Evolutionary conservation across 2,329 filamentous ascomycete species (phyloP), one percentile per base, ranked within the genome.

Genomic region (Aspergillus carbonarius): DNA sequence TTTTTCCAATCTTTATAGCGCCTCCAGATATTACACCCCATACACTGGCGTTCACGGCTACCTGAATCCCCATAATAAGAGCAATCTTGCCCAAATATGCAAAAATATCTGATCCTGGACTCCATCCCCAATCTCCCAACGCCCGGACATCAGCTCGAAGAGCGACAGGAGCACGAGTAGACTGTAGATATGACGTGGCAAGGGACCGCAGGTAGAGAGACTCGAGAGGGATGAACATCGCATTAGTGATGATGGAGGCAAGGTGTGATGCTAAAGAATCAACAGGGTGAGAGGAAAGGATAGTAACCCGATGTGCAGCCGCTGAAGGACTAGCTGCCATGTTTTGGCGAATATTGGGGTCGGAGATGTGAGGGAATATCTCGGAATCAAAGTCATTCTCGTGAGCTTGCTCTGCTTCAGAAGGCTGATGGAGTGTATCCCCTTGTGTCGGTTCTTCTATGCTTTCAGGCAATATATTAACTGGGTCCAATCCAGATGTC

Each of bases 181-280:
- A 67, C 8, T 71, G 66, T 12, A 78, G 62, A 58, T 73, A 78
- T 6, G 73, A 72, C 18, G 65, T 59, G 8, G 76, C 74, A 18
- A 79, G 66, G 25, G 74, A 75, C 6, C 76, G 75, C 23, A 77
- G 69, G 53, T 73, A 77, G 10, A 77, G 63, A 6, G 74, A 72
- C 62, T 79, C 76, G 23, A 78, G 63, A 0, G 77, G 76, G 7
- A 76, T 70, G 46, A 78, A 73, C 8, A 78, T 60, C n/a, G 74
- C 63, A 12, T 65, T 70, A 8, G 72, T 76, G 37, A 76, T 63
- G 35, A 77, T 61, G 5, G 72, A 69, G 7, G 77, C 72, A 23
- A 78, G 64, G 49, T 78, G 75, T 5, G 74, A 77, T 18, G 77
- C 72, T 25, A 79, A 69, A 7, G 76, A 74, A 62, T 79, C 76